These are phyloP conservation scores for Phytophthora pinifolia DNA, from an alignment of 352 stramenopile genomes.

Conservation along the genomic window DNA sequence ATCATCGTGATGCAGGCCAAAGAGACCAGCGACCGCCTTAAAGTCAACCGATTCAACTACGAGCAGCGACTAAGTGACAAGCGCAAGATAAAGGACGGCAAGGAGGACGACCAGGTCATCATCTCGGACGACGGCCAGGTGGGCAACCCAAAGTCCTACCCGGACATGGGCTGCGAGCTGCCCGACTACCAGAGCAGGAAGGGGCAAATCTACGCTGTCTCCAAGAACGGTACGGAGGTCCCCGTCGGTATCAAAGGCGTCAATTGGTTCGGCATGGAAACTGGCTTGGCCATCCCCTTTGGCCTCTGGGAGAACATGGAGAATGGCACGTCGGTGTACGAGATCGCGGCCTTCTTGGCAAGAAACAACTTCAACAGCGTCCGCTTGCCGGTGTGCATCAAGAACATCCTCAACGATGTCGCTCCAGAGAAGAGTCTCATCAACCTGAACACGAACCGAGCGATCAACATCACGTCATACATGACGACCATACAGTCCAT, in stretches of 20 bases:
- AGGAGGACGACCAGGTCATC: slow-evolving; percentile 33
- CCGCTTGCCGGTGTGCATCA: slow-evolving; percentile 60
- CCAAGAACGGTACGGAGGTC: slow-evolving; percentile 59
- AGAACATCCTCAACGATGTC: slow-evolving; percentile 52
- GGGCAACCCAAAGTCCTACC: slow-evolving; percentile 58
- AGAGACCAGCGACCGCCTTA: slow-evolving; percentile 31
- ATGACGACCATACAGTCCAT: slow-evolving; percentile 57
- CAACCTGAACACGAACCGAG: slow-evolving; percentile 66
- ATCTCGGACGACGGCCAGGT: slow-evolving; percentile 53
- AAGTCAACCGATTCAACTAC: slow-evolving; percentile 18
- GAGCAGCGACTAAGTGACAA: slow-evolving; percentile 28
- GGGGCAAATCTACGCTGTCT: slow-evolving; percentile 42
- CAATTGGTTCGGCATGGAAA: slow-evolving; percentile 85
- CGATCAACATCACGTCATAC: slow-evolving; percentile 62
- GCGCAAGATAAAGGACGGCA: slow-evolving; percentile 47
- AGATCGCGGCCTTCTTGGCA: slow-evolving; percentile 57
- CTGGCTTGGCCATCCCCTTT: slow-evolving; percentile 51
- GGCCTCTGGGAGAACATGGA: slow-evolving; percentile 70
- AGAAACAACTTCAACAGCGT: slow-evolving; percentile 76
- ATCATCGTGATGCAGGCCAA: slow-evolving; percentile 45
- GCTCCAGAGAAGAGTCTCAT: slow-evolving; percentile 50
- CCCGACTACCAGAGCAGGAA: slow-evolving; percentile 68
- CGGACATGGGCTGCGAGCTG: slow-evolving; percentile 48
- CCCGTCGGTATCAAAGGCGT: slow-evolving; percentile 56
- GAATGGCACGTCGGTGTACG: slow-evolving; percentile 65